These are phyloP conservation scores for Prunus fruticosa DNA, from an alignment of 306 rosid genomes.

Conservation along the genomic window DNA sequence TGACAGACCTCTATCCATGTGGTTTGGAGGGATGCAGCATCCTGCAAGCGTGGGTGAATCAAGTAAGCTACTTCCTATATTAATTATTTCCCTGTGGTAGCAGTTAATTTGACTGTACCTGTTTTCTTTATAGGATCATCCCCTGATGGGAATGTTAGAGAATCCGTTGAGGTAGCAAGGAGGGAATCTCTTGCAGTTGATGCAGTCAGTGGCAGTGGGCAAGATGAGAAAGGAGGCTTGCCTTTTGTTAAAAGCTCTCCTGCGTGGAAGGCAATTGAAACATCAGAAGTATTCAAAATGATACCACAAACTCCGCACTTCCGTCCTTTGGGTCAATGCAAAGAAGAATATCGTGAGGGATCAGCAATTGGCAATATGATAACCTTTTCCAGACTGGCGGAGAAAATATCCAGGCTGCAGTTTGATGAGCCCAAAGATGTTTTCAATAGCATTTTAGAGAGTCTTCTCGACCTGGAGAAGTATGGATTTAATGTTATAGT, in stretches of 20 bases:
- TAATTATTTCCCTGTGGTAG: background rate
- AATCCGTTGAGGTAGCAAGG: background rate
- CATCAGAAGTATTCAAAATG: constrained; percentile 27
- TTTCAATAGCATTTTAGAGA: constrained; percentile 31
- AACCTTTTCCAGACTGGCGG: constrained; percentile 40
- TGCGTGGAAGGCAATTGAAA: constrained; percentile 39
- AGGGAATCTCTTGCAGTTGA: constrained; percentile 1
- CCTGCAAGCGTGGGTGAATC: constrained; percentile 3
- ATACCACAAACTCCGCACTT: constrained; percentile 49
- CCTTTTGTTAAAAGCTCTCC: constrained; percentile 46
- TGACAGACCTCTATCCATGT: constrained; percentile 29
- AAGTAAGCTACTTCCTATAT: constrained; percentile 16
- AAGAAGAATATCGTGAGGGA: constrained; percentile 44
- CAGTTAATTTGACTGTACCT: background rate
- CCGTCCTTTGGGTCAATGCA: constrained; percentile 26
- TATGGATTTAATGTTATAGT: constrained; percentile 38
- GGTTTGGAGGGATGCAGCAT: constrained; percentile 26
- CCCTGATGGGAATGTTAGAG: constrained; percentile 1
- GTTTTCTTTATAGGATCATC: background rate
- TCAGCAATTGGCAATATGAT: constrained; percentile 50
- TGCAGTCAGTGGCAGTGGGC: background rate
- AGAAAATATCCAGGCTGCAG: constrained; percentile 34
- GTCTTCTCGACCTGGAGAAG: constrained; percentile 41
- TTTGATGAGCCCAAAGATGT: constrained; percentile 14
- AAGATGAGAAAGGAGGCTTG: constrained; percentile 12